Evolutionary conservation across 805 yeast genomes (phyloP).

Genomic region (Tetrapisispora namnaoensis): DNA sequence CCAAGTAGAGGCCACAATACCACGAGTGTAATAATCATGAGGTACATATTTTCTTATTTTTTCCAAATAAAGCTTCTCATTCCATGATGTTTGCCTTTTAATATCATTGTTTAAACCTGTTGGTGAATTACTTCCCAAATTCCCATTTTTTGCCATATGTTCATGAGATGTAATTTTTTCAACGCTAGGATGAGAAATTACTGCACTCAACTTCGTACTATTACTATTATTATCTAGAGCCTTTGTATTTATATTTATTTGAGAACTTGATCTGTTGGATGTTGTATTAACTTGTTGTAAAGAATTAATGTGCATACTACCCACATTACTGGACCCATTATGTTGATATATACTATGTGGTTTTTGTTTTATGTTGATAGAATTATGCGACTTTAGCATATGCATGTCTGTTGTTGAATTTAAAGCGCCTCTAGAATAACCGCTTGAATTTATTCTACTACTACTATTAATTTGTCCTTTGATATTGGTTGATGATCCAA

Average conservation of each 20-base stretch:
- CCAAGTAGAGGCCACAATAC: conserved; percentile 34
- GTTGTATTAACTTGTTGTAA: not conserved
- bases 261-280: not conserved
- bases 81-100: conserved; percentile 33
- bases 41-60: conserved; percentile 49
- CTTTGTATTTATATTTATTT: not conserved
- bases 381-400: not conserved
- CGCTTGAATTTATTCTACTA: not conserved
- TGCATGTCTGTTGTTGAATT: not conserved
- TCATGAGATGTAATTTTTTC: not conserved
- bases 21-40: conserved; percentile 68
- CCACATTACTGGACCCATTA: not conserved
- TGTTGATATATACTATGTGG: not conserved
- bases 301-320: not conserved
- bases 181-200: not conserved
- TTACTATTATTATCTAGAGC: not conserved
- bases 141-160: not conserved
- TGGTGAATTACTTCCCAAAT: not conserved
- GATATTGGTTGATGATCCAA: not conserved
- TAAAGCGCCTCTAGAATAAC: not conserved
- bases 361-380: not conserved
- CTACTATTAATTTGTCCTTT: not conserved
- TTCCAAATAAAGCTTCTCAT: conserved; percentile 57
- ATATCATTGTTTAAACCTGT: conserved; percentile 5
- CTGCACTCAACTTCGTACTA: not conserved